These are phyloP conservation scores for Paecilomyces fulvus DNA, from an alignment of 2,329 filamentous ascomycete genomes.

Conservation along the genomic window DNA sequence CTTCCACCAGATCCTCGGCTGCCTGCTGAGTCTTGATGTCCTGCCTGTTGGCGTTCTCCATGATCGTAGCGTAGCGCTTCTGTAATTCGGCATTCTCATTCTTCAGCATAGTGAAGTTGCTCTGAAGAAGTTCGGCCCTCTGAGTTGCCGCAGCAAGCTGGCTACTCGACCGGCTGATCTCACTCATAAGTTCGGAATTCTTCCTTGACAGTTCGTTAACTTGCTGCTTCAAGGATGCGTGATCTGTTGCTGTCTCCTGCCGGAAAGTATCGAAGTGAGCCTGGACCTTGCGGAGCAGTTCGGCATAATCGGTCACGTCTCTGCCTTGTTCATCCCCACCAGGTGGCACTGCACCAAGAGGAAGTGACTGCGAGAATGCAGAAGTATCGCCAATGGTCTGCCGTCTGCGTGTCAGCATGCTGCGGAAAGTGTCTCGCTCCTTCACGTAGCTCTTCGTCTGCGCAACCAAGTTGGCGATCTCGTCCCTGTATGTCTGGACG, in stretches of 20 bases:
- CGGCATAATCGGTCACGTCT: constrained; percentile 62
- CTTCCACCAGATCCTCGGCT: constrained; percentile 85
- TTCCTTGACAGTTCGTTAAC: constrained; percentile 72
- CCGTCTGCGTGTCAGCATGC: constrained; percentile 73
- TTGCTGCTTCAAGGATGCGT: constrained; percentile 75
- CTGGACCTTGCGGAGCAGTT: constrained; percentile 78
- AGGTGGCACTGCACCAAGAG: constrained; percentile 43
- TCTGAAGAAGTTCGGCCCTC: constrained; percentile 80
- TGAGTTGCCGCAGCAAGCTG: constrained; percentile 75
- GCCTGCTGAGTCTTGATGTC: constrained; percentile 86
- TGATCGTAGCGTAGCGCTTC: constrained; percentile 66
- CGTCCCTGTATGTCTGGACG: constrained; percentile 71
- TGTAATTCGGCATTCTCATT: constrained; percentile 79
- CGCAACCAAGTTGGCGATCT: constrained; percentile 70
- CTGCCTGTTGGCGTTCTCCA: constrained; percentile 79
- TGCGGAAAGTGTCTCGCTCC: constrained; percentile 95
- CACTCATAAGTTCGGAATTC: constrained; percentile 72
- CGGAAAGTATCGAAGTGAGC: constrained; percentile 83
- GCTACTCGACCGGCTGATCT: constrained; percentile 70
- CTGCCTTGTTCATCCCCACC: constrained; percentile 35
- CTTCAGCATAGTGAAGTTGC: constrained; percentile 76
- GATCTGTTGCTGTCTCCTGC: constrained; percentile 73
- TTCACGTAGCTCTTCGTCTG: constrained; percentile 89
- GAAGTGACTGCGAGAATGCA: constrained; percentile 63
- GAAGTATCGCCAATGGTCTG: constrained; percentile 53